These are phyloP conservation scores for Pistacia vera DNA, from an alignment of 345 rosid species.

Conservation along the genomic window DNA sequence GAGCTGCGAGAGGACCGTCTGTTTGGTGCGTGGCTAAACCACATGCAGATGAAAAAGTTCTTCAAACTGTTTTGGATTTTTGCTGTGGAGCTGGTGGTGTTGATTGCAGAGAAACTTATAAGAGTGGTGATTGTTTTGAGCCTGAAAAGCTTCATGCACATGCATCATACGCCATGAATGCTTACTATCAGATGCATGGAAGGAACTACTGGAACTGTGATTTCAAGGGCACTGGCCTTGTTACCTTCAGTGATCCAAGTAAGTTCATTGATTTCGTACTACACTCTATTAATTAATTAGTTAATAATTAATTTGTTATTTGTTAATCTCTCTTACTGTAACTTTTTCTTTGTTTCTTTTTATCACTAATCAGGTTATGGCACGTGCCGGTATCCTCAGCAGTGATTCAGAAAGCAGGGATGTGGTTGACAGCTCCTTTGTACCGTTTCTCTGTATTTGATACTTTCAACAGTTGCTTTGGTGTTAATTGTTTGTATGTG, in stretches of 20 bases:
- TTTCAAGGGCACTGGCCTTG: constrained; percentile 67
- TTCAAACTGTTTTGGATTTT: constrained; percentile 56
- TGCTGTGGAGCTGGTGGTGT: constrained; percentile 74
- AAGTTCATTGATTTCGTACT: constrained; percentile 17
- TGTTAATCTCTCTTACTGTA: neutral
- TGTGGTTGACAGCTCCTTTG: constrained; percentile 10
- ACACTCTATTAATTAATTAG: neutral
- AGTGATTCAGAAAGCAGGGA: constrained; percentile 26
- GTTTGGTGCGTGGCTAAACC: constrained; percentile 82
- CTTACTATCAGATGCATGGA: constrained; percentile 70
- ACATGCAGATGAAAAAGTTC: constrained; percentile 59
- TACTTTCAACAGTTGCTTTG: neutral
- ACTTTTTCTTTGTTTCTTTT: neutral
- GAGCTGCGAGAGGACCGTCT: constrained; percentile 47
- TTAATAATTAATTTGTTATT: neutral
- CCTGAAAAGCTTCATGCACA: constrained; percentile 65
- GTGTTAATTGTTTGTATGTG: neutral
- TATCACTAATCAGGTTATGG: constrained; percentile 48
- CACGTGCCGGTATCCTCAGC: constrained; percentile 57
- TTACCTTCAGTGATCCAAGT: constrained; percentile 72
- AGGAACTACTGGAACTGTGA: constrained; percentile 80
- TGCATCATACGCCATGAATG: constrained; percentile 71
- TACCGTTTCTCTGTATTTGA: neutral
- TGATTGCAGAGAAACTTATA: constrained; percentile 59
- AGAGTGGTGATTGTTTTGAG: constrained; percentile 49